Evolutionary conservation across 106 monocot genomes (phyloP).

Genomic region (Dactylorhiza incarnata): DNA sequence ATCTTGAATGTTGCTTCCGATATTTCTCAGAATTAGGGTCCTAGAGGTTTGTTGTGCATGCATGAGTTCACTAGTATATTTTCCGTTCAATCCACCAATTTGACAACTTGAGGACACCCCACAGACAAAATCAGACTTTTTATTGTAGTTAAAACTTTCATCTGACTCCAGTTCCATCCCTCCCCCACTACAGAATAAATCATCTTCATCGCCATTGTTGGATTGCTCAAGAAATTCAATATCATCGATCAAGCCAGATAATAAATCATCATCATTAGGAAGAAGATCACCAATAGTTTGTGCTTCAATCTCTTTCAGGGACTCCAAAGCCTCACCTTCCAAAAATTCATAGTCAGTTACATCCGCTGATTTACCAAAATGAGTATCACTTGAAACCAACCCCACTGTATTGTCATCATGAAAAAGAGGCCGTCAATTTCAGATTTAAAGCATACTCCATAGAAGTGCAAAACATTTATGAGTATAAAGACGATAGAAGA

Average conservation of each 20-base stretch:
- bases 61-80: conserved; percentile 31
- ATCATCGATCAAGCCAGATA: conserved; percentile 46
- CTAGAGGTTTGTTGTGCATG: conserved; percentile 57
- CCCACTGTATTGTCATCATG: conserved; percentile 35
- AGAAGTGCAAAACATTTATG: conserved; percentile 3
- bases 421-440: background rate
- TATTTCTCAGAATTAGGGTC: conserved; percentile 59
- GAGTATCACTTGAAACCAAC: conserved; percentile 23
- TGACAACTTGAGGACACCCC: conserved; percentile 10
- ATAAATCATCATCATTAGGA: conserved; percentile 75
- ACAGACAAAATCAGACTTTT: conserved; percentile 11
- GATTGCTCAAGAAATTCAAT: conserved; percentile 23
- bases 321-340: conserved; percentile 50
- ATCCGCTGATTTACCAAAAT: conserved; percentile 29
- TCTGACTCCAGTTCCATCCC: conserved; percentile 69
- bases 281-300: conserved; percentile 85
- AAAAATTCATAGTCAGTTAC: conserved; percentile 18
- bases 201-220: conserved; percentile 57
- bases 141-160: conserved; percentile 23
- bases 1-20: conserved; percentile 69
- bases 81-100: conserved; percentile 14
- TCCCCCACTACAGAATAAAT: conserved; percentile 63
- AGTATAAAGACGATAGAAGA: background rate
- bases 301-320: conserved; percentile 70
- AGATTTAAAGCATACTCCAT: conserved; percentile 21